Conservation (phyloP, 345 rosid species). For the Linum tenue region DNA sequence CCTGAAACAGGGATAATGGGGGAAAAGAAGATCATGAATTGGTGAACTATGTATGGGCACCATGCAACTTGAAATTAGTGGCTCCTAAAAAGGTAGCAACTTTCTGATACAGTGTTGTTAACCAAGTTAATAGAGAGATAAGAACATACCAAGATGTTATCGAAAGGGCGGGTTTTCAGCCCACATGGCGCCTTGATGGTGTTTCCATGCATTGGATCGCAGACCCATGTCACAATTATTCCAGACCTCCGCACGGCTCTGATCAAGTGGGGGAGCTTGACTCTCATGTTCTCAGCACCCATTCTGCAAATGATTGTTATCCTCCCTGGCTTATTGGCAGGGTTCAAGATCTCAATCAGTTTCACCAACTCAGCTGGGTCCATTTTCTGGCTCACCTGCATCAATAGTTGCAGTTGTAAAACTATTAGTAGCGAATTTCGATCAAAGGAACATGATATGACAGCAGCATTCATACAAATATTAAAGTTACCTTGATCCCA, state of each 20-base stretch:
- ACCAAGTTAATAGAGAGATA: neutral
- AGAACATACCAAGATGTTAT: neutral
- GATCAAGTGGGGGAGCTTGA: slow-evolving; percentile 7
- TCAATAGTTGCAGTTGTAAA: neutral
- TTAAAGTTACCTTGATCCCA: neutral
- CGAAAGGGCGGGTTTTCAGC: slow-evolving; percentile 3
- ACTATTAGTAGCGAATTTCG: neutral
- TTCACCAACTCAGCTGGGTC: slow-evolving; percentile 6
- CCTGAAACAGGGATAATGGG: neutral
- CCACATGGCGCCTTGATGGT: slow-evolving; percentile 8
- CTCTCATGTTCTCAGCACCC: slow-evolving; percentile 10
- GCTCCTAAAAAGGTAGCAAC: neutral
- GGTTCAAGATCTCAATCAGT: slow-evolving; percentile 6
- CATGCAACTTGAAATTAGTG: neutral
- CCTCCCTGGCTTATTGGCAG: slow-evolving; percentile 1
- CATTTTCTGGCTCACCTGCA: slow-evolving; percentile 7
- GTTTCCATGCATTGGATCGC: slow-evolving; percentile 7
- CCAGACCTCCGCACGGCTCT: slow-evolving; percentile 4
- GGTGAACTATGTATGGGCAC: no score
- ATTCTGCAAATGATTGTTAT: slow-evolving; percentile 6
- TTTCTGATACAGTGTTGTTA: neutral
- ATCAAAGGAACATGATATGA: neutral
- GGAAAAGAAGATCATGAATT: no score
- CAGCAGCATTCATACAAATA: neutral
- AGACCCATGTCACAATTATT: slow-evolving; percentile 5